A percentile compares a stretch with the other conserved stretches of the same genome.
These are phyloP conservation scores for Aegilops sharonensis DNA, from an alignment of 176 grass and related monocot genomes.

Conservation along the genomic window DNA sequence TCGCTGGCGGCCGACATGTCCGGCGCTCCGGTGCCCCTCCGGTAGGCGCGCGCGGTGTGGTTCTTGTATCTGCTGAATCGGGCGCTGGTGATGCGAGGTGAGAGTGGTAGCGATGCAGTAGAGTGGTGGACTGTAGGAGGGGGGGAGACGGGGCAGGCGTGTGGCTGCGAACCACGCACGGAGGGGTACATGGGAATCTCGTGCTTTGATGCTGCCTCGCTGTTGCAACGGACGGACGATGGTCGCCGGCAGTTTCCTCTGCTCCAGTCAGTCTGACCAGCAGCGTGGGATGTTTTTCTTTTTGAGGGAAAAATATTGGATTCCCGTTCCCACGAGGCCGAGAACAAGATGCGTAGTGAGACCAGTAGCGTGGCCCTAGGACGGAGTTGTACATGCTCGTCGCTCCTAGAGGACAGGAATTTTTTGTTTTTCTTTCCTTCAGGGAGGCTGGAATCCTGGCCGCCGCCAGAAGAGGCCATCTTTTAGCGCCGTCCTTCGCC, in stretches of 20 bases:
- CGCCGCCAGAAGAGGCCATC: no score
- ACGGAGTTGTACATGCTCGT: no score
- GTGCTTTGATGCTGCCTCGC: not conserved
- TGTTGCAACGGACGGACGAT: not conserved
- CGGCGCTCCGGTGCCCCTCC: not conserved
- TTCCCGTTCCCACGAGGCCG: not conserved
- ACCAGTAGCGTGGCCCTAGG: no score
- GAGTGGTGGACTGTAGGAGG: not conserved
- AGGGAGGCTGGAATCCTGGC: no score
- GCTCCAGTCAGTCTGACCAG: not conserved
- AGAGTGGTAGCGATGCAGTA: not conserved
- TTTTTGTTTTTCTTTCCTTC: no score
- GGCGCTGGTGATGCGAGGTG: not conserved
- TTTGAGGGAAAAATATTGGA: no score
- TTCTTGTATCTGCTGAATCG: not conserved
- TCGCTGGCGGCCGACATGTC: slow-evolving; percentile 14
- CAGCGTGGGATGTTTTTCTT: no score
- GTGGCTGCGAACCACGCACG: not conserved
- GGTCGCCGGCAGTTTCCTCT: not conserved
- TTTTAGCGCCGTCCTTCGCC: no score
- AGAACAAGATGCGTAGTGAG: not conserved
- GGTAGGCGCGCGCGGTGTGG: not conserved
- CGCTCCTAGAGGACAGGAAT: no score
- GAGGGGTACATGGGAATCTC: not conserved
- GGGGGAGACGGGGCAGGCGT: not conserved